Percentiles rank a stretch among this genome's conserved stretches.
phyloP scores from a whole-genome alignment of 2,329 filamentous ascomycete genomes.

The Apiospora kogelbergensis region DNA sequence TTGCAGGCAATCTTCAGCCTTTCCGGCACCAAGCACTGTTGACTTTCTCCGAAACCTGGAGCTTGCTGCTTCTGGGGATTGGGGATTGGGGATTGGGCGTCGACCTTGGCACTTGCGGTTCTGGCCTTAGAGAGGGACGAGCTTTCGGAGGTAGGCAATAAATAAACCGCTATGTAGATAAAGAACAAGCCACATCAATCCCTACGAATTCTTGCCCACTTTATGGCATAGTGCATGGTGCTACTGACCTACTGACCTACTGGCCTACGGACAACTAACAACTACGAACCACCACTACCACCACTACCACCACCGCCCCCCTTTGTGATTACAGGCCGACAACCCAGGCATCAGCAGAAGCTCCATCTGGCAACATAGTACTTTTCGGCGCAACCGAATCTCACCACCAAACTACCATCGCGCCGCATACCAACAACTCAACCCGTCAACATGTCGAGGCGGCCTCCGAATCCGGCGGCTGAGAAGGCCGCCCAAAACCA shows the following conservation, averaged over 20 bases:
- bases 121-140: not conserved
- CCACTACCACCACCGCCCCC: not conserved
- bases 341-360: no score
- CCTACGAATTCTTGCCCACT: not conserved
- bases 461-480: conserved; percentile 73
- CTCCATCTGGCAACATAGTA: not conserved
- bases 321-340: not conserved
- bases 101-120: not conserved
- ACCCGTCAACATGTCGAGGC: conserved; percentile 70
- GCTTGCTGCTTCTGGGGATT: not conserved
- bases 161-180: not conserved
- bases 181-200: conserved; percentile 1
- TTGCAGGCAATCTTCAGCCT: not conserved
- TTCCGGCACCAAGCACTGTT: not conserved
- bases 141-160: not conserved
- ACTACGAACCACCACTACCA: not conserved
- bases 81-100: not conserved
- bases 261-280: no score
- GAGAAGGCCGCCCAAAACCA: conserved; percentile 92
- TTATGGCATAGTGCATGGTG: not conserved
- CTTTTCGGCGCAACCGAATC: not conserved
- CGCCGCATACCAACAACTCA: not conserved
- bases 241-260: no score
- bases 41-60: no score
- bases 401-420: not conserved